Base-by-base conservation (phyloP, 1,284 basidiomycete genomes). In the Heterobasidion irregulare region DNA sequence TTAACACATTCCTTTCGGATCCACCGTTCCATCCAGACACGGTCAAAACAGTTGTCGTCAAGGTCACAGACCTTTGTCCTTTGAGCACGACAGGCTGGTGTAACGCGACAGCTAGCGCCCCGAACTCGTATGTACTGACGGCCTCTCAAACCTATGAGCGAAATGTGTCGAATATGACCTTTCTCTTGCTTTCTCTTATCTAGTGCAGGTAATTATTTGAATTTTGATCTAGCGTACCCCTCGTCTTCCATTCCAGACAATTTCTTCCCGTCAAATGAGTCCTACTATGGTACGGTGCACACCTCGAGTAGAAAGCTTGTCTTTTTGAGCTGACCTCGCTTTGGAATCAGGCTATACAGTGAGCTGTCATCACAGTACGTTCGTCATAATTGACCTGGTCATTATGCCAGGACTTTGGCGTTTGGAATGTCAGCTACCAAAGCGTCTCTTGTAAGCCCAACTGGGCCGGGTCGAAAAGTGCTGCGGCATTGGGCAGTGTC, bases 141-240 rank as follows among this genome's bases (percentile, higher is more conserved):
- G 26, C 26, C 5, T 2, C 26, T 13, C 48, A 49, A 47, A 19
- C 54, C 13, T 35, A 3, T 6, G 12, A 3, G 38, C 8, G 38
- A 35, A 36, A 6, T 33, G 50, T 41, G 41, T 52, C 7, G 19
- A 15, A 6, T 33, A 44, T 44, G 10, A 19, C 18, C 26, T 10
- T 18, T 10, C 6, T 32, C n/a, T 38, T 16, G 53, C 47, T 41
- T 50, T 33, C 52, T 16, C 51, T 26, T 44, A 45, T 47, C 35
- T 57, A 88, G 86, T 52, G 84, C 78, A 52, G 85, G 84, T 6
- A 72, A 75, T 53, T 79, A 76, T 60, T 73, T 89, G 57, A 90
- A 90, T 63, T 90, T 90, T 66, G 87, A 90, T 66, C 78, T 90
- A 54, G 81, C 84, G 35, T 90, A 75, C 68, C 87, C 88, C 3